A percentile compares a stretch with the other conserved stretches of the same genome.
These are phyloP conservation scores for Tephrocybe sp. DNA, from an alignment of 768 basidiomycete genomes.

Conservation along the genomic window DNA sequence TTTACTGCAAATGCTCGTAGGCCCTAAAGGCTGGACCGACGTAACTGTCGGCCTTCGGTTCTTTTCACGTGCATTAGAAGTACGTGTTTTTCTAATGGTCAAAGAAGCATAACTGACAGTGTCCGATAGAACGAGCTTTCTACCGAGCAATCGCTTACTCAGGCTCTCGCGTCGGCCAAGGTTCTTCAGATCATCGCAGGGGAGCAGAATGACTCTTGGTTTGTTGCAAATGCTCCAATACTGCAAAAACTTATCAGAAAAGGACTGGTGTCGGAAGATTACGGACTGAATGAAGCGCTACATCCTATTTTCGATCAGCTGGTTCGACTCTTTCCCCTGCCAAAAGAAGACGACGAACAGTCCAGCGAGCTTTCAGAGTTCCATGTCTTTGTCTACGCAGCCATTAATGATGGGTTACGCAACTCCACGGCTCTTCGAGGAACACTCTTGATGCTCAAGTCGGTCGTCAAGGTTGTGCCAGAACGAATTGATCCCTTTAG, in stretches of 20 bases:
- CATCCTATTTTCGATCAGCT: conserved; percentile 83
- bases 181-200: conserved; percentile 85
- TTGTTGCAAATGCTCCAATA: conserved; percentile 62
- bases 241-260: conserved; percentile 87
- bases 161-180: conserved; percentile 81
- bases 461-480: conserved; percentile 76
- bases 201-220: conserved; percentile 86
- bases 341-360: conserved; percentile 78
- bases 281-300: conserved; percentile 75
- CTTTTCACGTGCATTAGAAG: conserved; percentile 84
- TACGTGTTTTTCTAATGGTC: conserved; percentile 31
- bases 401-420: conserved; percentile 79
- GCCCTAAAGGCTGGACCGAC: conserved; percentile 85
- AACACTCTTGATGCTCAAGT: conserved; percentile 83
- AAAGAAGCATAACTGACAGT: no score
- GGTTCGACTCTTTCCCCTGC: conserved; percentile 72
- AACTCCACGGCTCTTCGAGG: conserved; percentile 73
- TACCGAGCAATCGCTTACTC: conserved; percentile 59
- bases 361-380: conserved; percentile 73
- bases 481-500: conserved; percentile 85
- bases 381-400: conserved; percentile 70
- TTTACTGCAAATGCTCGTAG: conserved; percentile 76
- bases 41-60: conserved; percentile 90
- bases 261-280: conserved; percentile 80
- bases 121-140: conserved; percentile 65